Percentiles rank a stretch among this genome's conserved stretches.
phyloP scores from a whole-genome alignment of 805 yeast genomes.

The Ogataea thermomethanolica region DNA sequence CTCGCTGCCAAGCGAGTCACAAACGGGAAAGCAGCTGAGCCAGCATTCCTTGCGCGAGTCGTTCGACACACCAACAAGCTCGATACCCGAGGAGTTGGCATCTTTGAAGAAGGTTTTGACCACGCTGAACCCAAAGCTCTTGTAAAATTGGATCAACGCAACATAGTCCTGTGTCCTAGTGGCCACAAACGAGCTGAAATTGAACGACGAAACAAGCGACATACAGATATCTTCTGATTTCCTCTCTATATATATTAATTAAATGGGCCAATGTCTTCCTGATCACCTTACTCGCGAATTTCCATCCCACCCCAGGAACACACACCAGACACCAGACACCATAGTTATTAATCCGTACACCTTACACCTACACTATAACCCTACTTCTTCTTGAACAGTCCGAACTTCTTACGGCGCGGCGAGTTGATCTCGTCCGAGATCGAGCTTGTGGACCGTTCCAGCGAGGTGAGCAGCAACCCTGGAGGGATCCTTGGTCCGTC shows the following conservation, averaged over 20 bases:
- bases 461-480: conserved; percentile 5
- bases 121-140: conserved; percentile 55
- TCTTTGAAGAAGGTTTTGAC: conserved; percentile 59
- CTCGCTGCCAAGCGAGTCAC: conserved; percentile 19
- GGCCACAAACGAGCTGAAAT: conserved; percentile 63
- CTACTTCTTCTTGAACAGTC: conserved; percentile 9
- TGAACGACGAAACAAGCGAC: conserved; percentile 30
- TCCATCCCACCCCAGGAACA: background rate
- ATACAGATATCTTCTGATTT: conserved; percentile 3
- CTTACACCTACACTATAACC: too few relatives aligned
- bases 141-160: conserved; percentile 53
- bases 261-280: conserved; percentile 11
- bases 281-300: conserved; percentile 9
- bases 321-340: conserved; percentile 3
- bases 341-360: background rate
- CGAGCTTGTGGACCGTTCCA: conserved; percentile 2
- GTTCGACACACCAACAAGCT: conserved; percentile 52
- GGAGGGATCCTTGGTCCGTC: conserved; percentile 1
- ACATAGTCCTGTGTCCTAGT: conserved; percentile 44
- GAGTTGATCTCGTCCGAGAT: background rate
- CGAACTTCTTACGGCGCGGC: conserved; percentile 8
- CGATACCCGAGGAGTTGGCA: conserved; percentile 33
- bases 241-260: conserved; percentile 5
- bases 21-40: conserved; percentile 64
- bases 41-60: conserved; percentile 70